Conservation (phyloP, 2,329 filamentous ascomycete species). For the Harringtonia lauricola region DNA sequence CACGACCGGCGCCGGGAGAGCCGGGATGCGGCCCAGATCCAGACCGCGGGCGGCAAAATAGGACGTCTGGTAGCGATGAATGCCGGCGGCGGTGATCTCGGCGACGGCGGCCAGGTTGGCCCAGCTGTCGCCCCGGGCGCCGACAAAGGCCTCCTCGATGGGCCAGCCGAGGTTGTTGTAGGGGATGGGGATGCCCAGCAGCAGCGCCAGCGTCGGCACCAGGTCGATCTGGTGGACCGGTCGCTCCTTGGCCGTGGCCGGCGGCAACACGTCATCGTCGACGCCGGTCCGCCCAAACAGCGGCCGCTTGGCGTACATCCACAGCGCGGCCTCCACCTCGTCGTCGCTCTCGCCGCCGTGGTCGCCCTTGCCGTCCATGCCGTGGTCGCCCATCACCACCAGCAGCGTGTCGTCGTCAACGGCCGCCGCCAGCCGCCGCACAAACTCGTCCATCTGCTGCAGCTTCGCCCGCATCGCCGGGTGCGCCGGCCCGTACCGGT, state of each 20-base stretch:
- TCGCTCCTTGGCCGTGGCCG: slow-evolving; percentile 63
- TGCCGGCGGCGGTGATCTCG: slow-evolving; percentile 70
- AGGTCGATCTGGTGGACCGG: slow-evolving; percentile 83
- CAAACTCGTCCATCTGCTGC: slow-evolving; percentile 76
- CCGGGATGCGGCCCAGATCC: slow-evolving; percentile 36
- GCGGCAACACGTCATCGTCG: slow-evolving; percentile 35
- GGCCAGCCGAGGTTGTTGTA: slow-evolving; percentile 92
- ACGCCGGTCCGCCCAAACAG: slow-evolving; percentile 68
- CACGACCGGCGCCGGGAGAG: slow-evolving; percentile 8
- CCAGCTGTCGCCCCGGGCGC: slow-evolving; percentile 57
- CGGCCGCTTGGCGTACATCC: slow-evolving; percentile 93
- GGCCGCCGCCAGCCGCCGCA: slow-evolving; percentile 57
- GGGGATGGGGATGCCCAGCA: slow-evolving; percentile 84
- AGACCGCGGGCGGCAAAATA: slow-evolving; percentile 67
- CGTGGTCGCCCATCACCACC: slow-evolving; percentile 97
- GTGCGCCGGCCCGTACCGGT: slow-evolving; percentile 90
- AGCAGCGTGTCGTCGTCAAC: slow-evolving; percentile 81
- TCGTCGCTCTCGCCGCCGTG: slow-evolving; percentile 98
- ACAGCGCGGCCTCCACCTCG: slow-evolving; percentile 85
- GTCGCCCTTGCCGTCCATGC: slow-evolving; percentile 95
- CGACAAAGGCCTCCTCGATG: slow-evolving; percentile 87
- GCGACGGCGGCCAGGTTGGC: slow-evolving; percentile 67
- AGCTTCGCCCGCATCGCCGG: slow-evolving; percentile 85
- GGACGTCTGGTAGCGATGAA: slow-evolving; percentile 76
- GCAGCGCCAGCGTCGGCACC: slow-evolving; percentile 78